Evolutionary conservation across 2,329 filamentous ascomycete species (phyloP).

Genomic region (Paecilomyces dactylethromorphus): DNA sequence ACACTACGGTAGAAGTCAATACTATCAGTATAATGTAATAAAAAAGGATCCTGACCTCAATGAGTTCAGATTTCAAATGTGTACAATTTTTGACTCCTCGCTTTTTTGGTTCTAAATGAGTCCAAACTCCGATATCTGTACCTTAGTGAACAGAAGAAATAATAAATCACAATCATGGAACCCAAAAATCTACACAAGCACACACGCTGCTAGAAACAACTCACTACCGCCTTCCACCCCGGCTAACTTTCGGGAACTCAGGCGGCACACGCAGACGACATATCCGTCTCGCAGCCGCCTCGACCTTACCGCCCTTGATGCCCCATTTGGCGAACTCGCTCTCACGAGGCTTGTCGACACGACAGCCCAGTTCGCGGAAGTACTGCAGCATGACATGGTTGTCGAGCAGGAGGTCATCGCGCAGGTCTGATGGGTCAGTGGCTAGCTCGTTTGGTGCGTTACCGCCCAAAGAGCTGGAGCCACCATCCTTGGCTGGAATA

Average conservation of each 20-base stretch:
- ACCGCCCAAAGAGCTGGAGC: constrained; percentile 26
- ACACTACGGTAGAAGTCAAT: no score
- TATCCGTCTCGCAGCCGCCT: constrained; percentile 47
- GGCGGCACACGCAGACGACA: constrained; percentile 72
- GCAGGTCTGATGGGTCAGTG: constrained; percentile 39
- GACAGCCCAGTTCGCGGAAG: constrained; percentile 42
- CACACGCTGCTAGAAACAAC: background rate
- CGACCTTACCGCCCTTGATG: constrained; percentile 54
- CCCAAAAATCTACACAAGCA: background rate
- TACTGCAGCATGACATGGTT: constrained; percentile 29
- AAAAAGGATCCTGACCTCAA: no score
- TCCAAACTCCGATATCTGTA: no score
- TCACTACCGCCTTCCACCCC: constrained; percentile 14
- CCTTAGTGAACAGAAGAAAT: no score
- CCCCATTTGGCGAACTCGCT: constrained; percentile 36
- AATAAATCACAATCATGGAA: background rate
- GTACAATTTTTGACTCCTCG: no score
- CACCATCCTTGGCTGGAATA: constrained; percentile 29
- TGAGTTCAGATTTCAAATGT: no score
- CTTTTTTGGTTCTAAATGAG: no score
- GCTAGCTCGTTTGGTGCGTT: constrained; percentile 32
- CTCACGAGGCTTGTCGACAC: constrained; percentile 34
- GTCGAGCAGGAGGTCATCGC: constrained; percentile 38
- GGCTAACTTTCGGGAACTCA: constrained; percentile 65
- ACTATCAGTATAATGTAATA: no score